phyloP scores from a whole-genome alignment of 2,329 filamentous ascomycete genomes.

The Pseudogymnoascus sp. region DNA sequence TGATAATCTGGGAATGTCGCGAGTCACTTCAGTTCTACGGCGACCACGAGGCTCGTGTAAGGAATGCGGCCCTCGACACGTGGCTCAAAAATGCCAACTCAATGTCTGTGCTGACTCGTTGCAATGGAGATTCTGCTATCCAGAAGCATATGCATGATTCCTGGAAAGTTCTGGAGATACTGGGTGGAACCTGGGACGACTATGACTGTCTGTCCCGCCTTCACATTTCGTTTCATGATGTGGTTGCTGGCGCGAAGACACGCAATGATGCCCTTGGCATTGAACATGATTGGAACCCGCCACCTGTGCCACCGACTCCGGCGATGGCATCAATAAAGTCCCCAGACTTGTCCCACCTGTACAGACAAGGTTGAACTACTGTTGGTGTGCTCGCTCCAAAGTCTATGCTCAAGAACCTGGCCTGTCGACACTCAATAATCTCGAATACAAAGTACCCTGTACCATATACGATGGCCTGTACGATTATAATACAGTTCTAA shows the following conservation, averaged over 20 bases:
- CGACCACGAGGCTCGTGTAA: constrained; percentile 32
- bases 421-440: not conserved
- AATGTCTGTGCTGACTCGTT: constrained; percentile 45
- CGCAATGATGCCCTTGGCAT: constrained; percentile 3
- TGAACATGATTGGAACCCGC: constrained; percentile 10
- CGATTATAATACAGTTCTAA: not conserved
- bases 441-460: not conserved
- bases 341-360: not conserved
- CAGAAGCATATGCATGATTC: constrained; percentile 43
- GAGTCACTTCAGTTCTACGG: constrained; percentile 40
- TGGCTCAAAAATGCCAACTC: constrained; percentile 42
- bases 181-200: constrained; percentile 29
- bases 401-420: too few species aligned
- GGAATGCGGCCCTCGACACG: constrained; percentile 37
- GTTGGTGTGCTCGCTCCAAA: not conserved
- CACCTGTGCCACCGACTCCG: constrained; percentile 7
- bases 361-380: not conserved
- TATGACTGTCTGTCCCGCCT: constrained; percentile 26
- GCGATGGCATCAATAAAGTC: constrained; percentile 1
- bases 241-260: constrained; percentile 18
- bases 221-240: constrained; percentile 21
- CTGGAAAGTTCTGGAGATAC: constrained; percentile 42
- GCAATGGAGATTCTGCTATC: constrained; percentile 41
- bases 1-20: constrained; percentile 40
- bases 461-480: not conserved